phyloP scores from a whole-genome alignment of 2,329 filamentous ascomycete genomes.

The Hymenoscyphus fraxineus region DNA sequence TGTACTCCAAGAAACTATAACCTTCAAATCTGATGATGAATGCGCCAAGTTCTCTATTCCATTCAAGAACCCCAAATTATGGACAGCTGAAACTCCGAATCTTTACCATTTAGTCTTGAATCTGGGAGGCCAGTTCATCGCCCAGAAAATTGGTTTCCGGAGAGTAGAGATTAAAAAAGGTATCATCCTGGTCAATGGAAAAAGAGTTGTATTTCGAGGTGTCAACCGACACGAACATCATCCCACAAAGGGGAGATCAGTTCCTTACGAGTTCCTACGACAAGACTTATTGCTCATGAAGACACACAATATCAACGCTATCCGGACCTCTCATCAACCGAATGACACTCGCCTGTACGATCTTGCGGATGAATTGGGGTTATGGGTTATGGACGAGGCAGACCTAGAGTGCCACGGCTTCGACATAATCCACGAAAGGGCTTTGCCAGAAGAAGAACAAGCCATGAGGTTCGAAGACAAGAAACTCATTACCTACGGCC shows the following conservation, averaged over 20 bases:
- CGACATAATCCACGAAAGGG: slow-evolving; percentile 34
- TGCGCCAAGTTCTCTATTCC: slow-evolving; percentile 8
- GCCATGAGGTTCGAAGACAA: slow-evolving; percentile 57
- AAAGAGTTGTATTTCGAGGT: slow-evolving; percentile 57
- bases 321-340: slow-evolving; percentile 66
- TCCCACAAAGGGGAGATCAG: slow-evolving; percentile 50
- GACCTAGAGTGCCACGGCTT: slow-evolving; percentile 53
- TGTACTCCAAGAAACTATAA: neutral
- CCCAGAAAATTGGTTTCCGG: slow-evolving; percentile 60
- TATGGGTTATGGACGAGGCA: slow-evolving; percentile 56
- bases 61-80: slow-evolving; percentile 55
- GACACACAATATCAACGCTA: slow-evolving; percentile 62
- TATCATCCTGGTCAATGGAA: slow-evolving; percentile 60
- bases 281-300: slow-evolving; percentile 53
- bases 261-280: slow-evolving; percentile 48
- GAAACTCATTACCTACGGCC: slow-evolving; percentile 52
- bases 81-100: slow-evolving; percentile 64
- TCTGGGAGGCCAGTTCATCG: slow-evolving; percentile 35
- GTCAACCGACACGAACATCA: slow-evolving; percentile 71
- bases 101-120: slow-evolving; percentile 54
- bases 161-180: slow-evolving; percentile 59
- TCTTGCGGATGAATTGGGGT: slow-evolving; percentile 61
- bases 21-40: slow-evolving; percentile 8
- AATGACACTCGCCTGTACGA: slow-evolving; percentile 58
- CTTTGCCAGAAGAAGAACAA: slow-evolving; percentile 48